Evolutionary conservation across 306 rosid species (phyloP).

Genomic region (Cicer arietinum): DNA sequence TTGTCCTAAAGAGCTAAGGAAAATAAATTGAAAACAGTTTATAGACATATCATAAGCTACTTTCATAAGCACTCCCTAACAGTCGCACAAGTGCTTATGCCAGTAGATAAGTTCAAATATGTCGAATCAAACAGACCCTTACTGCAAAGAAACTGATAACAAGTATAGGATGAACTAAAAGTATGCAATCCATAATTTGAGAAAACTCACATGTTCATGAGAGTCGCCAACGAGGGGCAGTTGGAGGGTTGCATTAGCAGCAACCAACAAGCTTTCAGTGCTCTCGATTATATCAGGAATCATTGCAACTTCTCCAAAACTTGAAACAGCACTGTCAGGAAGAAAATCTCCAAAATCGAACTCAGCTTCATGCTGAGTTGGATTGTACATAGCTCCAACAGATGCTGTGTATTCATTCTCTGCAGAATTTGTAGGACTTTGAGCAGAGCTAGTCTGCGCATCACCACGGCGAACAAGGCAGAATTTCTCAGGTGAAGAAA

Average conservation of each 20-base stretch:
- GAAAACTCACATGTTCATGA: conserved; percentile 73
- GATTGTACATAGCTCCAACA: conserved; percentile 57
- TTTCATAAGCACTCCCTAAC: too few species aligned
- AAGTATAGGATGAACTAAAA: conserved; percentile 17
- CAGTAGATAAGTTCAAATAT: too few species aligned
- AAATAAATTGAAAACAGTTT: too few species aligned
- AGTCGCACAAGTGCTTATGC: too few species aligned
- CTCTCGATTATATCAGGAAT: conserved; percentile 89
- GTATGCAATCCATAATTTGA: conserved; percentile 10
- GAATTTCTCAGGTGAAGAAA: conserved; percentile 80
- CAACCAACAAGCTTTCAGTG: conserved; percentile 74
- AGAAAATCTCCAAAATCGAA: conserved; percentile 69
- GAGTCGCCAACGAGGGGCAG: conserved; percentile 71
- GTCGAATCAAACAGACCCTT: too few species aligned
- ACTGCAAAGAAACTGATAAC: conserved; percentile 7
- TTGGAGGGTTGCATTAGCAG: conserved; percentile 68
- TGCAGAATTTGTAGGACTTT: conserved; percentile 70
- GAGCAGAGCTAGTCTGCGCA: conserved; percentile 73
- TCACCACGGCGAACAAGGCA: conserved; percentile 73
- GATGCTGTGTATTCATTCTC: conserved; percentile 73
- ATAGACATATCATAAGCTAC: too few species aligned
- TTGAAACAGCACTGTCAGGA: conserved; percentile 75
- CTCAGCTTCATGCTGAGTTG: conserved; percentile 58
- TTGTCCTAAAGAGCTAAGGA: too few species aligned
- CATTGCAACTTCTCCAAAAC: conserved; percentile 69